Evolutionary conservation across 148 eudicot genomes (phyloP), one percentile per base, ranked within the genome.

Genomic region (Dysphania ambrosioides): DNA sequence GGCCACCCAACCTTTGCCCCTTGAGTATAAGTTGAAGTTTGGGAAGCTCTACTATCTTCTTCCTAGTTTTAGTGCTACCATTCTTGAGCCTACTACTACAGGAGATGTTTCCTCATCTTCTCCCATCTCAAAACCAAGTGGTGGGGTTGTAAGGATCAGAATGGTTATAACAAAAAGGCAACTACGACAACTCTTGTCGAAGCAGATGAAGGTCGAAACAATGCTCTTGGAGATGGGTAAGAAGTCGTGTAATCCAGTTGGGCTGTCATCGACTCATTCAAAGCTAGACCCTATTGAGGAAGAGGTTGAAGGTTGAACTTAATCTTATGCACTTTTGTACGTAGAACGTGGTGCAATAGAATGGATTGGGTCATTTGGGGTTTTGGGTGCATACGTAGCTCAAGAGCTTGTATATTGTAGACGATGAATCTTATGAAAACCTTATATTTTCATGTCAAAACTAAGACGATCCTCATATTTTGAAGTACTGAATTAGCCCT

Each of bases 81-180:
- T 23, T 27, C 6, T 27, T 38, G 27, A 60, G 38, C 65, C 56
- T 60, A 66, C 3, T 61, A 55, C 21, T 29, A 18, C 8, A 74
- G 27, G 21, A 1, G 58, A 41, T 24, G 26, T 1, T 56, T 63
- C 66, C 3, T 29, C 32, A 40, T 32, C 35, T 5, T 19, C 24
- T 63, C 18, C 40, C 7, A 49, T 38, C 24, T 16, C 68, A 35
- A 32, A 15, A 32, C 32, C 24, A 38, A 68, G 51, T 15, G 62
- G 49, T 44, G 69, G 66, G 19, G 83, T 72, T 5, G 85, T 73
- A 73, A 88, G 91, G 80, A 79, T 92, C 47, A 89, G 87, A 79
- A 77, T 92, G 76, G 85, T 89, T 23, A 84, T 92, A 21, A 82
- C 92, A 72, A 89, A 79, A 78, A 77, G 88, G 15, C 92, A 92